phyloP scores from a whole-genome alignment of 1,139 yeast genomes.

The Hyphopichia khmerensis region DNA sequence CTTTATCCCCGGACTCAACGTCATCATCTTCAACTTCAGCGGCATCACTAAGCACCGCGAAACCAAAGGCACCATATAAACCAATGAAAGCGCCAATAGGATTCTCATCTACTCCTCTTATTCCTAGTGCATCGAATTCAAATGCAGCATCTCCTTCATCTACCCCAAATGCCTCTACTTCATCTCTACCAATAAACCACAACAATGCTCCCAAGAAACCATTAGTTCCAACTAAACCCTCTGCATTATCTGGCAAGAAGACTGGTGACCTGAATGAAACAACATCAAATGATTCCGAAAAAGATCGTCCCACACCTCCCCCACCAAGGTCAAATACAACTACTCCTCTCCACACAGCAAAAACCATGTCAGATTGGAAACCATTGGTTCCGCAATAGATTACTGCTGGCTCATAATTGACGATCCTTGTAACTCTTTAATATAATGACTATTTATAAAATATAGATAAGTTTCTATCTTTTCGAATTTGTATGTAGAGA shows the following conservation, averaged over 20 bases:
- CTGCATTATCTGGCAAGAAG: constrained; percentile 22
- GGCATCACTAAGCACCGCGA: constrained; percentile 26
- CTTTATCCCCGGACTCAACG: neutral
- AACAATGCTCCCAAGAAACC: constrained; percentile 16
- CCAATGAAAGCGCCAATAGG: constrained; percentile 27
- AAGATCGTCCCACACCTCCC: constrained; percentile 24
- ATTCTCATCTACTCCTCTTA: constrained; percentile 38
- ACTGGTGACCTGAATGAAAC: constrained; percentile 6
- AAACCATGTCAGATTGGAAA: constrained; percentile 55
- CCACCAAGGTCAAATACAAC: constrained; percentile 18
- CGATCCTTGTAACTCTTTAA: too few species aligned
- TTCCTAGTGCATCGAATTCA: constrained; percentile 37
- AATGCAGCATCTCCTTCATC: constrained; percentile 24
- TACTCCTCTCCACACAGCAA: constrained; percentile 8
- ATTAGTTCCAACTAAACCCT: constrained; percentile 38
- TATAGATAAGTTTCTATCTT: too few species aligned
- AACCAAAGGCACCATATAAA: constrained; percentile 8
- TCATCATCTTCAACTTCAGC: constrained; percentile 15
- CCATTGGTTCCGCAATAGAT: constrained; percentile 52
- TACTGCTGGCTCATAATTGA: neutral
- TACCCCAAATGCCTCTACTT: constrained; percentile 8
- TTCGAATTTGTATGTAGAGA: neutral
- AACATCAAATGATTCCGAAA: constrained; percentile 4
- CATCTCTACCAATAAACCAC: constrained; percentile 9
- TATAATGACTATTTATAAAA: neutral